Percentiles rank a stretch among this genome's conserved stretches.
Evolutionary conservation across 2,329 filamentous ascomycete species (phyloP).

Genomic region (Harringtonia aguacate): DNA sequence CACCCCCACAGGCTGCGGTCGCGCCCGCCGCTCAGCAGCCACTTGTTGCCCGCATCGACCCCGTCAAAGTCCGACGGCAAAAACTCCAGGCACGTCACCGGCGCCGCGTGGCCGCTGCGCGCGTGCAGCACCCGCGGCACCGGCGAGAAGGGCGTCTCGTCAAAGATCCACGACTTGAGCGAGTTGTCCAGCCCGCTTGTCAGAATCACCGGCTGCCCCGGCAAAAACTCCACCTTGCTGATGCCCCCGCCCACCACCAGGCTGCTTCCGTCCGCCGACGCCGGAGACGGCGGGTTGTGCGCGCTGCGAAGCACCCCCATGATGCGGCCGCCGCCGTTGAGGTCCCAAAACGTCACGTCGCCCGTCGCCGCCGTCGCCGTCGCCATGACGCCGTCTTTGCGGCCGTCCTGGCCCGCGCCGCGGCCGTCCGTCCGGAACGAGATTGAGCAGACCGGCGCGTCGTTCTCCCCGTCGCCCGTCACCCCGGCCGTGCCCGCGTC

Average conservation of each 20-base stretch:
- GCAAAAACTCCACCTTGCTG: slow-evolving; percentile 79
- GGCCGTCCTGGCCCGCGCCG: slow-evolving; percentile 80
- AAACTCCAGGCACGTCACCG: slow-evolving; percentile 74
- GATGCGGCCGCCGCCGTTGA: slow-evolving; percentile 79
- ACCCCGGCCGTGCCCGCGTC: slow-evolving; percentile 44
- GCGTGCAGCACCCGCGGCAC: slow-evolving; percentile 77
- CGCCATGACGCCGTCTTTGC: slow-evolving; percentile 84
- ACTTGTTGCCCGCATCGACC: slow-evolving; percentile 80
- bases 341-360: slow-evolving; percentile 92
- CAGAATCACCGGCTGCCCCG: slow-evolving; percentile 79
- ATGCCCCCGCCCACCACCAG: slow-evolving; percentile 60
- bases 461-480: slow-evolving; percentile 21
- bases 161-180: slow-evolving; percentile 92
- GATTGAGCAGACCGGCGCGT: slow-evolving; percentile 65
- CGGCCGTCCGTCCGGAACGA: slow-evolving; percentile 83
- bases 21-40: slow-evolving; percentile 79
- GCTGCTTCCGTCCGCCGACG: slow-evolving; percentile 16
- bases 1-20: slow-evolving; percentile 94
- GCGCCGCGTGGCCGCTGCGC: slow-evolving; percentile 79
- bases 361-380: slow-evolving; percentile 70
- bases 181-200: slow-evolving; percentile 91
- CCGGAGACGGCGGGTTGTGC: slow-evolving; percentile 59
- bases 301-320: slow-evolving; percentile 80
- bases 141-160: slow-evolving; percentile 80
- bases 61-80: slow-evolving; percentile 83